Evolutionary conservation across 441 rosid genomes (phyloP).

Genomic region (Erysimum pusillum): DNA sequence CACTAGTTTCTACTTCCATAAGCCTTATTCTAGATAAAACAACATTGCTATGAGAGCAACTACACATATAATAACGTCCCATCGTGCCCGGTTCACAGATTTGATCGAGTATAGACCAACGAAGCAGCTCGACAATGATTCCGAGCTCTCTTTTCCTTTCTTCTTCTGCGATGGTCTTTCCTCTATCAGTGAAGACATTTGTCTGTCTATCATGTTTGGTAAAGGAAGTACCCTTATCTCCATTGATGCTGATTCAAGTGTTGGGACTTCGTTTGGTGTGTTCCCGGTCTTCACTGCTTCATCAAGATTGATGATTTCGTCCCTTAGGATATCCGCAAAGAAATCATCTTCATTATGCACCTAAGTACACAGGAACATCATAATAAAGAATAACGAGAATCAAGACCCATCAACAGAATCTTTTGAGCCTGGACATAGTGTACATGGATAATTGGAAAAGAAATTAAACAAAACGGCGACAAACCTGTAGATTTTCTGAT

Average conservation of each 20-base stretch:
- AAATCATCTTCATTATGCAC: conserved; percentile 57
- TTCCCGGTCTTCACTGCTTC: conserved; percentile 37
- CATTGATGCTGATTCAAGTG: conserved; percentile 39
- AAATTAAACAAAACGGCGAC: background rate
- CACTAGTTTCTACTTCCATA: conserved; percentile 10
- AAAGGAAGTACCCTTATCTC: conserved; percentile 34
- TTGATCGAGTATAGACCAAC: conserved; percentile 43
- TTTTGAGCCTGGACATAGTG: conserved; percentile 32
- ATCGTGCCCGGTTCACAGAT: conserved; percentile 34
- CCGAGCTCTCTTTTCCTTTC: conserved; percentile 5
- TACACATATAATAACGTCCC: conserved; percentile 30
- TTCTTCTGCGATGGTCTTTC: conserved; percentile 21
- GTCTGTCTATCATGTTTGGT: conserved; percentile 41
- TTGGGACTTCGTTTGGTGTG: conserved; percentile 35
- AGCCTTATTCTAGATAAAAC: conserved; percentile 28
- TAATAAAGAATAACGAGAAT: too few relatives aligned
- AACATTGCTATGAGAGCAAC: conserved; percentile 22
- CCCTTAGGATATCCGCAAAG: conserved; percentile 76
- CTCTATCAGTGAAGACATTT: conserved; percentile 28
- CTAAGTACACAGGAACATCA: conserved; percentile 48
- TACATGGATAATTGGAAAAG: background rate
- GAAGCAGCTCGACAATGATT: conserved; percentile 38
- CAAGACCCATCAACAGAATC: too few relatives aligned
- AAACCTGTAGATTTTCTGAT: conserved; percentile 54
- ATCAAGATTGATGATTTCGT: conserved; percentile 78